Evolutionary conservation across 208 protist species (phyloP).

Genomic region (Lotmaria passim): DNA sequence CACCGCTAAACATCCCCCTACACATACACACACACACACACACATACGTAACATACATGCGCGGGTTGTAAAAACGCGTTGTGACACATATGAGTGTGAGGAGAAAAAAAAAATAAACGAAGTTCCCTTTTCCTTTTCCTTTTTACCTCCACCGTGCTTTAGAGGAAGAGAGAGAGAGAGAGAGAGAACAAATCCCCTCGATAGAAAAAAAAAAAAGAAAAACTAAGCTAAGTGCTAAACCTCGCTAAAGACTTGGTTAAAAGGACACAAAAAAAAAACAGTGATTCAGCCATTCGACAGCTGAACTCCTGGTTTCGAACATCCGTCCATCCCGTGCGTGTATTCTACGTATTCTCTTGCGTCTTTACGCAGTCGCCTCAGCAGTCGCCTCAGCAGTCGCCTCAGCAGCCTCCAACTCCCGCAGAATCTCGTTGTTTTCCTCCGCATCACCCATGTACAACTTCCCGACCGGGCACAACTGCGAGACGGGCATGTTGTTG

Average conservation of each 20-base stretch:
- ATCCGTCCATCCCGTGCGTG: not conserved
- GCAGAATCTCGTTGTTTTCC: constrained; percentile 78
- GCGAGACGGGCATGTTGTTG: constrained; percentile 88
- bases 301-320: not conserved
- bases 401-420: constrained; percentile 54
- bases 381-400: constrained; percentile 14
- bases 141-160: not conserved
- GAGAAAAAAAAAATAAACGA: no score
- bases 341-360: not conserved
- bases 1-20: no score
- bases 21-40: no score
- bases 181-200: not conserved
- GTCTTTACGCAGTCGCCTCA: constrained; percentile 21
- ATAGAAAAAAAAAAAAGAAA: not conserved
- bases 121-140: not conserved
- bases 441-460: constrained; percentile 84
- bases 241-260: not conserved
- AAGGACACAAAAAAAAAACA: not conserved
- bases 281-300: no score
- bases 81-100: no score
- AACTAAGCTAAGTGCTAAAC: constrained; percentile 21
- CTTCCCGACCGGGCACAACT: constrained; percentile 87
- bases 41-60: no score
- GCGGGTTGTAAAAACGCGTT: no score
- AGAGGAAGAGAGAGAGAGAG: not conserved